Evolutionary conservation across 768 basidiomycete genomes (phyloP).

Genomic region (Phallus indusiatus): DNA sequence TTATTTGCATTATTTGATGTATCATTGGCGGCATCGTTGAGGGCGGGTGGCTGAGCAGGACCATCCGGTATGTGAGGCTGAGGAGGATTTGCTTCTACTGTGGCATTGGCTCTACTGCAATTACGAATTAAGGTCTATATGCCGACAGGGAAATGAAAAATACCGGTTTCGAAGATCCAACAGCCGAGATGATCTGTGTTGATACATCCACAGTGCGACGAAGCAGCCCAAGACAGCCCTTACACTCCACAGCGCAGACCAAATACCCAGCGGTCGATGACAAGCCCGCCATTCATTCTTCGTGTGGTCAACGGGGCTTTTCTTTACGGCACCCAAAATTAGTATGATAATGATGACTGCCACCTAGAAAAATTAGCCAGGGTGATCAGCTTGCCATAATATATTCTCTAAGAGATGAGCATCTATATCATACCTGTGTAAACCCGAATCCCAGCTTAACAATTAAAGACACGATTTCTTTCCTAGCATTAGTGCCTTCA

Average conservation of each 20-base stretch:
- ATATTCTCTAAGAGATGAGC: slow-evolving; percentile 12
- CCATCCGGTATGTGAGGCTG: slow-evolving; percentile 10
- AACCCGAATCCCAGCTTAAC: slow-evolving; percentile 42
- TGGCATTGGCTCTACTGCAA: not conserved
- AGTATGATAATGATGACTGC: slow-evolving; percentile 42
- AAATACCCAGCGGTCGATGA: slow-evolving; percentile 52
- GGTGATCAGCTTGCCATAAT: not conserved
- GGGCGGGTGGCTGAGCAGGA: slow-evolving; percentile 6
- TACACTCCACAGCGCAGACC: slow-evolving; percentile 58
- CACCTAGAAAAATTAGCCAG: slow-evolving; percentile 31
- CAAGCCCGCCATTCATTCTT: slow-evolving; percentile 55
- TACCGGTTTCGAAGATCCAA: not conserved
- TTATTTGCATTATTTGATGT: slow-evolving; percentile 12
- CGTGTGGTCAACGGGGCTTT: slow-evolving; percentile 32
- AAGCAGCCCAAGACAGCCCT: slow-evolving; percentile 39
- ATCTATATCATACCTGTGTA: slow-evolving; percentile 35
- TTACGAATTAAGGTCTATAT: slow-evolving; percentile 24
- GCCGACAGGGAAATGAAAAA: slow-evolving; percentile 12
- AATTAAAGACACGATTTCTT: slow-evolving; percentile 42
- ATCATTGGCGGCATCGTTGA: not conserved
- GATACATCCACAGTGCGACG: slow-evolving; percentile 50
- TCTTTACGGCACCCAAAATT: slow-evolving; percentile 34
- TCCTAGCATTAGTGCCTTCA: slow-evolving; percentile 37
- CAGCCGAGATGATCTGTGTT: slow-evolving; percentile 8
- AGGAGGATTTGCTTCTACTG: not conserved